Evolutionary conservation across 1,139 yeast species (phyloP).

Genomic region (Taiozyma sp.): DNA sequence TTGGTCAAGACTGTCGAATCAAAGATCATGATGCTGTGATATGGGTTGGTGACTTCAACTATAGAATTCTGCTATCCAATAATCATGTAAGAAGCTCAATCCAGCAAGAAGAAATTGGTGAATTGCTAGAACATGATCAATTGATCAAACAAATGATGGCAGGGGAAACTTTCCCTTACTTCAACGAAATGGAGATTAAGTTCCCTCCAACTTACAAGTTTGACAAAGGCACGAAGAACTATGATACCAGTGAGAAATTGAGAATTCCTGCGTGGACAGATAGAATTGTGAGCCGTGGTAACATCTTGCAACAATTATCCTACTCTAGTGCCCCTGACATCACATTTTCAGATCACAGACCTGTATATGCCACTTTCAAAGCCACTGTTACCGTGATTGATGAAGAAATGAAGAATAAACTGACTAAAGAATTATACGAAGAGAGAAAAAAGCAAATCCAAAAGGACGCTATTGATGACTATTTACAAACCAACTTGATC

Average conservation of each 20-base stretch:
- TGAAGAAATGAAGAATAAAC: conserved; percentile 49
- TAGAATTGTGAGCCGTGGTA: conserved; percentile 55
- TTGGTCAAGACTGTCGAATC: conserved; percentile 63
- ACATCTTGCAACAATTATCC: conserved; percentile 51
- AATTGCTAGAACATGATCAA: conserved; percentile 72
- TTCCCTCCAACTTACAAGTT: conserved; percentile 93
- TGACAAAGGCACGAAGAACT: conserved; percentile 77
- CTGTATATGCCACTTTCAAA: conserved; percentile 75
- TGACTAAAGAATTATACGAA: conserved; percentile 56
- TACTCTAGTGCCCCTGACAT: conserved; percentile 61
- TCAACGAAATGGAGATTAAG: conserved; percentile 69
- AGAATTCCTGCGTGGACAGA: conserved; percentile 98
- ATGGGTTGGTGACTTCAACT: conserved; percentile 97
- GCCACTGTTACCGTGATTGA: conserved; percentile 68
- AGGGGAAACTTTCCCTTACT: conserved; percentile 85
- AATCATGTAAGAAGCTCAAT: conserved; percentile 66
- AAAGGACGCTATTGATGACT: conserved; percentile 15
- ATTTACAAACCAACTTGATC: background rate
- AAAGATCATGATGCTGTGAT: conserved; percentile 80
- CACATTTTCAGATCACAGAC: conserved; percentile 86
- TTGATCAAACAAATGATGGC: conserved; percentile 71
- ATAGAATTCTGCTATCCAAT: conserved; percentile 72
- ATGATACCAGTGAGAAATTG: conserved; percentile 88
- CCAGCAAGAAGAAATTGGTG: conserved; percentile 36
- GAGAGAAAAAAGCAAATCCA: conserved; percentile 34